These are phyloP conservation scores for Rhodotorula paludigena DNA, from an alignment of 768 basidiomycete genomes.

Conservation along the genomic window DNA sequence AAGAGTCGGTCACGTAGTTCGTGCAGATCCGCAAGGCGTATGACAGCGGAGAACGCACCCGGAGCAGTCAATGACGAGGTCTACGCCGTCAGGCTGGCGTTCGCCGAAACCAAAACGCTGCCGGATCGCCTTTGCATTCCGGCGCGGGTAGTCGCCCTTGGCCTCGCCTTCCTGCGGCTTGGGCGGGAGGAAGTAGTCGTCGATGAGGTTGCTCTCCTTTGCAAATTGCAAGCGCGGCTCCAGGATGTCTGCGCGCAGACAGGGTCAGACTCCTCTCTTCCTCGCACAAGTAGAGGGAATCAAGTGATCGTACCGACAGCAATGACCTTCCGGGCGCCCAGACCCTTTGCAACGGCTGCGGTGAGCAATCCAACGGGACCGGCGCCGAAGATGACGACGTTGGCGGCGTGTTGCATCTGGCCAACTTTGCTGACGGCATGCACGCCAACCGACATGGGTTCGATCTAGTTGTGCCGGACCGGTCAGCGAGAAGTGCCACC, in stretches of 20 bases:
- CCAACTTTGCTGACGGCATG: constrained; percentile 80
- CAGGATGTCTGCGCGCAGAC: constrained; percentile 45
- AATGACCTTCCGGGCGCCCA: constrained; percentile 77
- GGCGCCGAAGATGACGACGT: constrained; percentile 75
- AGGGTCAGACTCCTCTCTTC: background rate
- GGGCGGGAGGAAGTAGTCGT: constrained; percentile 58
- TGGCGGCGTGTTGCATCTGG: constrained; percentile 64
- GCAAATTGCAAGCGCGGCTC: constrained; percentile 77
- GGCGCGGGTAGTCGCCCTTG: constrained; percentile 62
- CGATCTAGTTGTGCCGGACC: no score
- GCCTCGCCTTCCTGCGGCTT: constrained; percentile 61
- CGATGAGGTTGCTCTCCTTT: constrained; percentile 67
- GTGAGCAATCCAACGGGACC: constrained; percentile 75
- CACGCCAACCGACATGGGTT: constrained; percentile 86
- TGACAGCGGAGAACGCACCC: constrained; percentile 55
- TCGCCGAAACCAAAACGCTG: constrained; percentile 63
- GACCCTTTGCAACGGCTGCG: constrained; percentile 89
- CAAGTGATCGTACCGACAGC: constrained; percentile 76
- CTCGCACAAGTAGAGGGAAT: no score
- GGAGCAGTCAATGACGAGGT: constrained; percentile 84
- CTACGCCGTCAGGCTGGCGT: constrained; percentile 65
- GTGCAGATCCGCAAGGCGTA: no score
- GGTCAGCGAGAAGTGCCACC: background rate
- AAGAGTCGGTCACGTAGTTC: no score
- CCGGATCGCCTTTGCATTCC: constrained; percentile 57